Base-by-base conservation (phyloP, 495 filamentous ascomycete genomes). In the Amniculicola lignicola region DNA sequence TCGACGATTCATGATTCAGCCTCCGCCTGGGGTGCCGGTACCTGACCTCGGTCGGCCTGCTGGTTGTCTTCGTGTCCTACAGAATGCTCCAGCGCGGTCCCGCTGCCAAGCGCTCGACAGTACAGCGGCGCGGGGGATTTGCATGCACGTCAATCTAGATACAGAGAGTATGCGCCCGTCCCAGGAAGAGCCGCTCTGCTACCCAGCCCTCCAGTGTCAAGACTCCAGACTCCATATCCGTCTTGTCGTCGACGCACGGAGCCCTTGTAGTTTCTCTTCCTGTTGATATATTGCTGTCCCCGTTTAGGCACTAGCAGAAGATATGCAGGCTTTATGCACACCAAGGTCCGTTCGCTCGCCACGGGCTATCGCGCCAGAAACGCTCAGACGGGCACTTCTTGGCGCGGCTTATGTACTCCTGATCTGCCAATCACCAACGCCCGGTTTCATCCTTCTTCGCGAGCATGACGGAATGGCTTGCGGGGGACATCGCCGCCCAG, bases 381-480 rank as follows among this genome's bases (percentile, higher is more conserved):
- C 38, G 51, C 58, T 50, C 47, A 27, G 33, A 49, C 33, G 7
- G 39, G 27, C 37, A 46, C 16, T 25, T 25, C 51, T 54, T 45
- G 33, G 39, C 39, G 15, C 29, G 29, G 58, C 51, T 61, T 56
- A 48, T 56, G 58, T 54, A 46, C 60, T 50, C 47, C 40, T 54
- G 36, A 36, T 45, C 49, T 44, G 35, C 39, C 54, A 63, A 63
- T 63, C 60, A 63, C 54, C 24, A 54, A 16, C 43, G 27, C 15
- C 49, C 54, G 43, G 59, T 58, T 63, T 63, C 54, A 57, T 21
- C 16, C 40, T 5, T 25, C 5, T 24, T 18, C 22, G 37, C 33
- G 38, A 19, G 40, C 43, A 52, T 63, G 54, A 63, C 60, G 42
- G 27, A 50, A 24, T 15, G 54, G 60, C 60, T 54, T 63, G 60